Evolutionary conservation across 768 basidiomycete genomes (phyloP), one percentile per base, ranked within the genome.

Genomic region (Pleurotus giganteus): DNA sequence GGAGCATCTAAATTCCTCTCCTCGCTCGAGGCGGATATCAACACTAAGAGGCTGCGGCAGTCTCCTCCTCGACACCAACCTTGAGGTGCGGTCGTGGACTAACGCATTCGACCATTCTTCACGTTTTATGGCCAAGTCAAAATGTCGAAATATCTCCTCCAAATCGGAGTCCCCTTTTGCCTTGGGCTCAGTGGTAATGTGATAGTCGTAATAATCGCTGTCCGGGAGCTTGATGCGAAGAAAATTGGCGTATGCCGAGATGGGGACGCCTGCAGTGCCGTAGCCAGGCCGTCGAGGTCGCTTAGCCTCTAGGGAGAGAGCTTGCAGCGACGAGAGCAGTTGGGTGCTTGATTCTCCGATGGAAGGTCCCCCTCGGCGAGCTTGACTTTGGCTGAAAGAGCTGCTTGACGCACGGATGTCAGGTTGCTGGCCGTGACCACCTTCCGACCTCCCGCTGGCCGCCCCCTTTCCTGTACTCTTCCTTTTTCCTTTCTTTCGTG

Each of bases 161-260:
- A 76, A 78, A 7, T 80, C 63, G 12, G 74, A 61, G 24, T 74
- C 74, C 0, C 76, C 68, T 41, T 77, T 71, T 0, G 73, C 72
- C 52, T 71, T 74, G 0, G 83, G 83, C 13, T 65, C 64, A 43
- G 85, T 78, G 21, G 75, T 69, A 31, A 87, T 74, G 15, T 65
- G 64, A 58, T 88, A 88, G 56, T 87, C 84, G 61, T 78, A 83
- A 5, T 83, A 63, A 0, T 71, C 67, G 0, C 72, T 71, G 42
- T 75, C 73, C 2, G 75, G 75, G 15, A 80, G 60, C 26, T 64
- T 73, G 12, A 88, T 60, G 0, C 81, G 61, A 64, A 86, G 86
- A 68, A 86, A 86, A 62, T 88, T 88, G 21, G 85, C 74, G 2
- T 85, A 74, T 12, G 87, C 65, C 0, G 66, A 76, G 57, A 82